phyloP scores from a whole-genome alignment of 352 stramenopile species.

The Globisporangium uncinulatum region DNA sequence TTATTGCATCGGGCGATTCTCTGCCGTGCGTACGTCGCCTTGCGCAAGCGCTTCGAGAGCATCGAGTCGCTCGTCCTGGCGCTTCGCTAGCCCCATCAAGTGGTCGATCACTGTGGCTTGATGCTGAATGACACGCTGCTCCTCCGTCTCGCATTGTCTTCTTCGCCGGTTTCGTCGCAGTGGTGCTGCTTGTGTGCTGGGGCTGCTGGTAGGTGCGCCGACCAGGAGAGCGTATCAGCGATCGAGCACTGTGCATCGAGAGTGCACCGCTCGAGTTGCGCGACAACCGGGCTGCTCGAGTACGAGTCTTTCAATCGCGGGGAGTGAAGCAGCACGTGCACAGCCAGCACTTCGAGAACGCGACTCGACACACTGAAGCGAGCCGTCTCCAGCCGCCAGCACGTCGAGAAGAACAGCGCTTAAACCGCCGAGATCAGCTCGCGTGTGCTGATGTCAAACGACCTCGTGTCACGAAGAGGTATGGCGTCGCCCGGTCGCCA shows the following conservation, averaged over 20 bases:
- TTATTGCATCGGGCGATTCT: background rate
- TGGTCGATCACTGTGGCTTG: slow-evolving; percentile 6
- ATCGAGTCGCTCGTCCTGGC: slow-evolving; percentile 1
- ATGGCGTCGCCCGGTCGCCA: background rate
- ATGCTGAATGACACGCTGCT: slow-evolving; percentile 4
- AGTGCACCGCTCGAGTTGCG: background rate
- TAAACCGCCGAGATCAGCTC: background rate
- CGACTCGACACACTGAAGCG: background rate
- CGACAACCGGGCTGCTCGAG: background rate
- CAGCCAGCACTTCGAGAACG: background rate
- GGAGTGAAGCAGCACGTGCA: background rate
- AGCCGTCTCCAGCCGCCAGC: background rate
- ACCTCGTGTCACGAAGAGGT: background rate
- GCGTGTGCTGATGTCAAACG: background rate
- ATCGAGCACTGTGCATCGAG: slow-evolving; percentile 3
- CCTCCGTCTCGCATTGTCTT: background rate
- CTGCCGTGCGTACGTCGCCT: background rate
- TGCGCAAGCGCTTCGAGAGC: background rate
- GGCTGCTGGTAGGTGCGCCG: background rate
- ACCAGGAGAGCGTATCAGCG: background rate
- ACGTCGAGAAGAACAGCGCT: background rate
- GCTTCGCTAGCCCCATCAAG: slow-evolving; percentile 1
- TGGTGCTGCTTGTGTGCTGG: background rate
- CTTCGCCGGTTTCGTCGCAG: too few relatives aligned
- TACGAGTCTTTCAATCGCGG: background rate